phyloP scores from a whole-genome alignment of 495 filamentous ascomycete species.

The Cercophora scortea region DNA sequence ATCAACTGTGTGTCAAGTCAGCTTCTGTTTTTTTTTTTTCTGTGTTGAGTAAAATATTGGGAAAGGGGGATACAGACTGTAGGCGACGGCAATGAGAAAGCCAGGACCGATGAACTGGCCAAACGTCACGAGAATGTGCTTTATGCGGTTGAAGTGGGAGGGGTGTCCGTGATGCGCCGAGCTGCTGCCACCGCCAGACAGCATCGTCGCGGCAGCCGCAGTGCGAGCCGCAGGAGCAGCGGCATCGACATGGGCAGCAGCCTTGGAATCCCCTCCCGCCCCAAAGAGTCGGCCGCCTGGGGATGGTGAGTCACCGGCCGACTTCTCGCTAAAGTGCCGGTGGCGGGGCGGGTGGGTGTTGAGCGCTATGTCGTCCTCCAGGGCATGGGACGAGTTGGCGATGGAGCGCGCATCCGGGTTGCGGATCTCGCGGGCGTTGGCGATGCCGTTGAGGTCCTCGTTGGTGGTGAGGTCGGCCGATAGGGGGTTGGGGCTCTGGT shows the following conservation, averaged over 20 bases:
- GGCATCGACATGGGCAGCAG: background rate
- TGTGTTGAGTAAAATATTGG: constrained; percentile 17
- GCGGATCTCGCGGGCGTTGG: constrained; percentile 40
- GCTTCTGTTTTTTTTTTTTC: background rate
- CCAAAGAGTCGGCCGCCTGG: constrained; percentile 2
- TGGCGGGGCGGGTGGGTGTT: background rate
- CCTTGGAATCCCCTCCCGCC: background rate
- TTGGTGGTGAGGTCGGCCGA: constrained; percentile 50
- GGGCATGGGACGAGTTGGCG: background rate
- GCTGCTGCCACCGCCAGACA: background rate
- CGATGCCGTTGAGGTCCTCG: constrained; percentile 50
- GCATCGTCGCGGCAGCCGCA: background rate
- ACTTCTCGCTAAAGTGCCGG: background rate
- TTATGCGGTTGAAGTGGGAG: constrained; percentile 15
- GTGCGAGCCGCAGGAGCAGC: background rate
- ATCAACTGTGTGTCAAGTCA: constrained; percentile 12
- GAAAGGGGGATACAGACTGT: constrained; percentile 28
- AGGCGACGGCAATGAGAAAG: constrained; percentile 72
- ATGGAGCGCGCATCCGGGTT: constrained; percentile 6
- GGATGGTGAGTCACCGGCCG: background rate
- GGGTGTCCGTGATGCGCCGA: background rate
- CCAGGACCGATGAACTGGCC: constrained; percentile 76
- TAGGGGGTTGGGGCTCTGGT: constrained; percentile 50
- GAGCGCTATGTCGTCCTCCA: background rate
- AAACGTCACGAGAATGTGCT: constrained; percentile 50